phyloP scores from a whole-genome alignment of 2,329 filamentous ascomycete genomes.

The Talaromyces sp. region DNA sequence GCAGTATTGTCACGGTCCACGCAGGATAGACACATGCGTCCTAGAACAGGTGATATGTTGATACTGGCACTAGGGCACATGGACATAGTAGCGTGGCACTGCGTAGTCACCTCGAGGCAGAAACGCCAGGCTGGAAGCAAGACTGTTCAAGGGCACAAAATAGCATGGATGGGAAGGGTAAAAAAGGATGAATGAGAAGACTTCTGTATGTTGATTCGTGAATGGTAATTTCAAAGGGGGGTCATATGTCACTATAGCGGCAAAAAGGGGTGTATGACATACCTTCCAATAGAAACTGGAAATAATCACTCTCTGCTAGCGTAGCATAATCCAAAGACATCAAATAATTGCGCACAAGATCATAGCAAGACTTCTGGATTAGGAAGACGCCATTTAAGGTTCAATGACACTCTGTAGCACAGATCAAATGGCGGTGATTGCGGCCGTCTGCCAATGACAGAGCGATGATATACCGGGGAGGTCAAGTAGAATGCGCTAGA shows the following conservation, averaged over 20 bases:
- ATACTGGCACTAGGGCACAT: conserved; percentile 14
- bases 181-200: not conserved
- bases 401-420: conserved; percentile 8
- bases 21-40: conserved; percentile 9
- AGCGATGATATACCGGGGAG: conserved; percentile 8
- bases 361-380: conserved; percentile 2
- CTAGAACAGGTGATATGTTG: conserved; percentile 12
- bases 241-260: conserved; percentile 7
- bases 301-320: not conserved
- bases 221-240: not conserved
- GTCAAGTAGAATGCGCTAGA: not conserved
- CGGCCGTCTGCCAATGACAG: conserved; percentile 16
- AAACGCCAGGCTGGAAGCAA: conserved; percentile 5
- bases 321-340: conserved; percentile 2
- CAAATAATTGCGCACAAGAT: conserved; percentile 3
- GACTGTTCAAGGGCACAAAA: not conserved
- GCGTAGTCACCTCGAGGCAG: conserved; percentile 14
- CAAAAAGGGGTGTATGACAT: conserved; percentile 5
- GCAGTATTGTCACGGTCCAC: conserved; percentile 15
- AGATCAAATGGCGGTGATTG: conserved; percentile 14
- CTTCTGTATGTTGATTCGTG: conserved; percentile 10
- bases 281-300: not conserved
- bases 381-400: conserved; percentile 6
- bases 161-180: not conserved
- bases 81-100: conserved; percentile 13